Evolutionary conservation across 768 basidiomycete species (phyloP).

Genomic region (Tulasnella calospora): DNA sequence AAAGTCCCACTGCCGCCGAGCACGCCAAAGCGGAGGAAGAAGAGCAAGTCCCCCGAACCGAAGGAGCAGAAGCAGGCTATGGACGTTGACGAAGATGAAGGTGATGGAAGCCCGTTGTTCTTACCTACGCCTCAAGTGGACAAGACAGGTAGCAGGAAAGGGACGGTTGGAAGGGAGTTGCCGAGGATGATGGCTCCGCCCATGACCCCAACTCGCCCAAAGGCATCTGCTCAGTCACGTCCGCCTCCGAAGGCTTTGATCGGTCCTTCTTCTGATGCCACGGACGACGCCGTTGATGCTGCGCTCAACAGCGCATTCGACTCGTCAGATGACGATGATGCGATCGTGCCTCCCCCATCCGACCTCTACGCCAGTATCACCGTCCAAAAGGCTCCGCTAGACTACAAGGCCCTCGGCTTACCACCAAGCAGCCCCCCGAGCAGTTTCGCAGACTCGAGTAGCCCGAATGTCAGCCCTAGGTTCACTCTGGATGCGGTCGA

Average conservation of each 20-base stretch:
- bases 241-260: neutral
- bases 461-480: conserved; percentile 16
- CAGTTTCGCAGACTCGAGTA: neutral
- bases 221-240: neutral
- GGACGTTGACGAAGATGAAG: conserved; percentile 2
- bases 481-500: conserved; percentile 16
- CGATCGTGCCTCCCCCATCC: neutral
- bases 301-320: conserved; percentile 2
- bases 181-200: neutral
- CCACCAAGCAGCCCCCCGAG: conserved; percentile 17
- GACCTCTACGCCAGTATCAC: neutral
- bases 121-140: neutral
- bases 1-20: neutral
- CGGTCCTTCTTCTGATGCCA: neutral
- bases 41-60: neutral
- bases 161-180: neutral
- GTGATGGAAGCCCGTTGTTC: conserved; percentile 4
- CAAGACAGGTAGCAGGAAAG: neutral
- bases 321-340: neutral
- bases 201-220: neutral
- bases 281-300: neutral
- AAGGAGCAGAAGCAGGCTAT: neutral
- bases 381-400: conserved; percentile 1
- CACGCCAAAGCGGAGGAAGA: conserved; percentile 6
- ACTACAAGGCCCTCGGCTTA: neutral